A percentile compares a stretch with the other conserved stretches of the same genome.
Conservation (phyloP, 2,329 filamentous ascomycete genomes). For the Berkeleyomyces rouxiae region DNA sequence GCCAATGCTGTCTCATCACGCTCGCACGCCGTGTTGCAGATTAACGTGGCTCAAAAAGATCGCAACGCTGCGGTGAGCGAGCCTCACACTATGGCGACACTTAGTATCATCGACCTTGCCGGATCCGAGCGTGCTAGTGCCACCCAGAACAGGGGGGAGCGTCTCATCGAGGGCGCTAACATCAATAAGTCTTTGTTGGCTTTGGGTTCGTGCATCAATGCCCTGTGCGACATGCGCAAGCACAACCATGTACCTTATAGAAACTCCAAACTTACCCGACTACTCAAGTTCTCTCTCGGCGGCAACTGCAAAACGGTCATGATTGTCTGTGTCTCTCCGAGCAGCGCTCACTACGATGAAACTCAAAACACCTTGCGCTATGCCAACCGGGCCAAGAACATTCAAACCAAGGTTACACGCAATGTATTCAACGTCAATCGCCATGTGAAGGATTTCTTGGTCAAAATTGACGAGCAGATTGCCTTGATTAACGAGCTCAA, state of each 20-base stretch:
- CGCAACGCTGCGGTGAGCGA: constrained; percentile 84
- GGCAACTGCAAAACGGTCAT: constrained; percentile 99
- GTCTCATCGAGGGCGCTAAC: constrained; percentile 85
- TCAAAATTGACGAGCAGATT: constrained; percentile 98
- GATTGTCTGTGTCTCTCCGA: constrained; percentile 97
- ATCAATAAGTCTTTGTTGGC: constrained; percentile 98
- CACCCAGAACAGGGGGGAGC: constrained; percentile 88
- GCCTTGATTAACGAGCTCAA: constrained; percentile 91
- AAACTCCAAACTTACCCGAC: constrained; percentile 88
- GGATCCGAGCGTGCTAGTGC: constrained; percentile 91
- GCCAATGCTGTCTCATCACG: constrained; percentile 95
- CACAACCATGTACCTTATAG: constrained; percentile 90
- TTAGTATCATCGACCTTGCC: constrained; percentile 95
- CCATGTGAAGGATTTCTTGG: constrained; percentile 96
- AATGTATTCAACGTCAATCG: constrained; percentile 99
- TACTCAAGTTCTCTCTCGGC: constrained; percentile 91
- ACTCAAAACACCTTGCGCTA: constrained; percentile 96
- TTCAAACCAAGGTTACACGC: constrained; percentile 97
- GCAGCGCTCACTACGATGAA: constrained; percentile 92
- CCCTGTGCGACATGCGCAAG: constrained; percentile 82
- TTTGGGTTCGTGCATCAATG: constrained; percentile 93
- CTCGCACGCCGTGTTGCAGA: constrained; percentile 92
- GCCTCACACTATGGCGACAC: constrained; percentile 91
- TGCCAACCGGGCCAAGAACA: constrained; percentile 95
- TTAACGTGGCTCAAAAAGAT: constrained; percentile 89